Conservation (phyloP, 1,139 yeast species). For the Hemisphaericaspora xylofermentans region DNA sequence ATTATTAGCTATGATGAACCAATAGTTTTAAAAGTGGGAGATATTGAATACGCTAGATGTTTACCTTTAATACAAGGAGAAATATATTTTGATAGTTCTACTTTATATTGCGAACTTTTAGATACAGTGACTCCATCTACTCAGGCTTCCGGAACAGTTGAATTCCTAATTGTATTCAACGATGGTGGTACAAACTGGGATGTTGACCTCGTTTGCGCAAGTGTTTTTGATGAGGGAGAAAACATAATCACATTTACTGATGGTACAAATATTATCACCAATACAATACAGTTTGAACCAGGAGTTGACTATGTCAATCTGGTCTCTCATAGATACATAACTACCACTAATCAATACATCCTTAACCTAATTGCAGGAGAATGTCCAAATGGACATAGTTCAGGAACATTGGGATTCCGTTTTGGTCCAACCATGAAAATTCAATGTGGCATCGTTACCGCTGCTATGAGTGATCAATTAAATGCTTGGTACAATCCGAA, state of each 20-base stretch:
- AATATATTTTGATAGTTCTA: conserved; percentile 19
- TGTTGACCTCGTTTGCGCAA: conserved; percentile 20
- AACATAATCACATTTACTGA: conserved; percentile 29
- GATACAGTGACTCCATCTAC: conserved; percentile 7
- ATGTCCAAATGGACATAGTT: conserved; percentile 22
- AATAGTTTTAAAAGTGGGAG: conserved; percentile 22
- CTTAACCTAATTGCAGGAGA: conserved; percentile 17
- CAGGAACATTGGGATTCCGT: conserved; percentile 21
- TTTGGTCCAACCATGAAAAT: conserved; percentile 6
- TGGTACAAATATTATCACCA: conserved; percentile 22
- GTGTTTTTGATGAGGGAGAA: conserved; percentile 20
- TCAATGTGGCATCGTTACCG: conserved; percentile 22
- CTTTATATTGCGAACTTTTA: conserved; percentile 24
- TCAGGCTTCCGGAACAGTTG: conserved; percentile 13
- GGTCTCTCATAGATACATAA: conserved; percentile 10
- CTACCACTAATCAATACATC: conserved; percentile 15
- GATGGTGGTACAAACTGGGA: conserved; percentile 21
- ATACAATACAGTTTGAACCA: conserved; percentile 15
- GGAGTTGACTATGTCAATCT: neutral
- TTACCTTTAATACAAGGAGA: conserved; percentile 23
- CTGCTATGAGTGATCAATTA: conserved; percentile 18
- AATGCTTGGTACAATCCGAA: conserved; percentile 23
- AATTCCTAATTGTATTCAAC: conserved; percentile 28
- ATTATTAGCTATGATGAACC: conserved; percentile 18
- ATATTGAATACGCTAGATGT: conserved; percentile 29